Evolutionary conservation across 2,329 filamentous ascomycete species (phyloP), one percentile per base, ranked within the genome.

Genomic region (Neonectria sp.): DNA sequence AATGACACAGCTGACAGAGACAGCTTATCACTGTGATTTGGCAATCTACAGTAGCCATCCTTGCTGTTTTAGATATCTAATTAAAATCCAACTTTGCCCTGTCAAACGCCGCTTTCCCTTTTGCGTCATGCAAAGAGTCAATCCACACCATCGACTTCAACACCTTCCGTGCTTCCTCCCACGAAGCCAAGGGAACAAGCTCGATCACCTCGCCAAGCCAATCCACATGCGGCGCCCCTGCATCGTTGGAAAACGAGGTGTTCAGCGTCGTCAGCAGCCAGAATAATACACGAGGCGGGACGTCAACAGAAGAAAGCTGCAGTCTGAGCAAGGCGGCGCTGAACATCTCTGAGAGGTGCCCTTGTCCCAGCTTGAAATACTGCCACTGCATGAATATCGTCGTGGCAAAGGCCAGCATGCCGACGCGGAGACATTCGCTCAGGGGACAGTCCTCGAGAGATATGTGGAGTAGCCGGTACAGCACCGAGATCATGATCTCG

Each of bases 361-460:
- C 24, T 4, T 70, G 69, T 3, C 71, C 60, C 13, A 70, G 61
- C 24, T 63, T 73, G 52, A 74, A 70, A 21, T 62, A 66, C 3
- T 70, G 52, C 68, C 71, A 74, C 2, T 65, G 57, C 12, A 70
- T 73, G 40, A 75, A 75, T 1, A 71, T 55, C 7, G 48, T 9
- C 0, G 66, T 51, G 11, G 68, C 27, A 8, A 67, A 74, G 2
- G 40, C 25, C 37, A 66, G 61, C 64, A 75, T 67, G 1, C 60
- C 73, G 4, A 73, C 13, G 4, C 71, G 52, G 2, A 73, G 12
- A 7, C 59, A 43, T 6, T 72, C 64, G 6, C 64, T 51, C 11
- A 65, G 1, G 2, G 64, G 49, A 3, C 46, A 62, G 4, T 58
- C 45, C 1, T 59, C 25, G 8, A 60, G 61, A 5, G 63, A 57